Base-by-base conservation (phyloP, 805 yeast species). In the Saturnispora kantuleensis region DNA sequence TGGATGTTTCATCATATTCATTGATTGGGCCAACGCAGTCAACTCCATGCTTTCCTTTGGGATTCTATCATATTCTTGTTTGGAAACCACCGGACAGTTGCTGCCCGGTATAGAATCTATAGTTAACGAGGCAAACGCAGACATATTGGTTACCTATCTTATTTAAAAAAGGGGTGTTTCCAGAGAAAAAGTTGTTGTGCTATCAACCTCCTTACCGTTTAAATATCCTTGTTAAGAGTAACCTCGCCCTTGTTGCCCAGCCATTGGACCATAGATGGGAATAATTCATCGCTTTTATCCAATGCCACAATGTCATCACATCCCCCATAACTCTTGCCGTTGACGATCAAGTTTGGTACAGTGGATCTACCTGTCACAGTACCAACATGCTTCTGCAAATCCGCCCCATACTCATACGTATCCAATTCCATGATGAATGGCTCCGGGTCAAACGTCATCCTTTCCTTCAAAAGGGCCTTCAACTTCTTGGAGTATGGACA, bases 261-360 rank as follows among this genome's bases (percentile, higher is more conserved):
- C 94, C 94, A 84, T n/a, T 62, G 61, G 36, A 63, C 66, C 56
- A 88, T 67, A 43, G 62, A 62, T 1, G 66, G 65, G 28, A 74
- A 66, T 46, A 90, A 69, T 41, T 63, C 65, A 29, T 79, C 81
- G 1, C 70, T 65, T 16, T 70, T 67, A 56, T 85, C 88, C 46
- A 86, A 65, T 31, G 65, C 69, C 21, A 62, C 68, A 60, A 93
- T 76, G 45, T 89, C 97, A 60, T 87, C 96, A 35, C 77, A 77
- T 3, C 98, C 98, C 34, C 98, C 98, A 52, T 84, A 73, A 39
- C 90, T 80, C 21, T 73, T 60, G 8, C 84, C 82, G 45, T 79
- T 82, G 44, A 90, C 74, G 44, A 86, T 69, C 16, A 93, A 74
- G 58, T 93, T 93, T 21, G 98, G 98, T 11, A 93, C 98, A 0